These are phyloP conservation scores for Chrysochromulina parva DNA, from an alignment of 78 protist species.

Conservation along the genomic window DNA sequence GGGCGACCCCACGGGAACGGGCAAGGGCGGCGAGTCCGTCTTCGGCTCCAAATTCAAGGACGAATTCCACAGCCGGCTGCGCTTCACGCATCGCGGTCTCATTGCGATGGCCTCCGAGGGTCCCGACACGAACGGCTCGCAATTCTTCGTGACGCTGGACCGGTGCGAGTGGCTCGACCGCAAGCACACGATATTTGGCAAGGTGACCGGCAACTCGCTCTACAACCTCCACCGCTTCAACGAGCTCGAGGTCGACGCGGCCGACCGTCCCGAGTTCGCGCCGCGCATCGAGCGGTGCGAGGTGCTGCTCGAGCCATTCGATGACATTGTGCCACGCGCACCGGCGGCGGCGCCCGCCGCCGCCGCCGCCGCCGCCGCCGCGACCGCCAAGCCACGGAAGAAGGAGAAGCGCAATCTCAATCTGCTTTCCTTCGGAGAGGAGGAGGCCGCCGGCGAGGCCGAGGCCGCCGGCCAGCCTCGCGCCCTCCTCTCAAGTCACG, in stretches of 20 bases:
- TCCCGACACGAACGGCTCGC: constrained; percentile 72
- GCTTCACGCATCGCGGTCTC: constrained; percentile 66
- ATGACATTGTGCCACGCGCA: constrained; percentile 79
- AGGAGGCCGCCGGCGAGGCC: constrained; percentile 38
- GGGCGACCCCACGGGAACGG: constrained; percentile 93
- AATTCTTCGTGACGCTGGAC: constrained; percentile 85
- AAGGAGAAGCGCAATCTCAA: constrained; percentile 1
- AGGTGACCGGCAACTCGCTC: constrained; percentile 74
- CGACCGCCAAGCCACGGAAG: background rate
- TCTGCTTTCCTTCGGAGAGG: constrained; percentile 65
- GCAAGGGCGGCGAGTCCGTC: constrained; percentile 85
- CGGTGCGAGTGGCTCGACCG: constrained; percentile 60
- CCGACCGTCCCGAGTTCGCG: constrained; percentile 84
- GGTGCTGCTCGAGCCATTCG: constrained; percentile 84
- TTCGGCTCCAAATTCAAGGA: constrained; percentile 72
- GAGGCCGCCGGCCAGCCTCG: background rate
- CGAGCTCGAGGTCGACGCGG: constrained; percentile 72
- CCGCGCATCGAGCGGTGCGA: constrained; percentile 59
- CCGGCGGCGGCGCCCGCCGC: background rate
- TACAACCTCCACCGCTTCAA: constrained; percentile 69
- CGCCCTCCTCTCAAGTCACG: background rate
- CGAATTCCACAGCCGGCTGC: constrained; percentile 81
- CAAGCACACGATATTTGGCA: constrained; percentile 74
- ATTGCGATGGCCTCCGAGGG: constrained; percentile 67
- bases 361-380: background rate